phyloP scores from a whole-genome alignment of 164 flowering plant genomes.

The Chimonanthus salicifolius region DNA sequence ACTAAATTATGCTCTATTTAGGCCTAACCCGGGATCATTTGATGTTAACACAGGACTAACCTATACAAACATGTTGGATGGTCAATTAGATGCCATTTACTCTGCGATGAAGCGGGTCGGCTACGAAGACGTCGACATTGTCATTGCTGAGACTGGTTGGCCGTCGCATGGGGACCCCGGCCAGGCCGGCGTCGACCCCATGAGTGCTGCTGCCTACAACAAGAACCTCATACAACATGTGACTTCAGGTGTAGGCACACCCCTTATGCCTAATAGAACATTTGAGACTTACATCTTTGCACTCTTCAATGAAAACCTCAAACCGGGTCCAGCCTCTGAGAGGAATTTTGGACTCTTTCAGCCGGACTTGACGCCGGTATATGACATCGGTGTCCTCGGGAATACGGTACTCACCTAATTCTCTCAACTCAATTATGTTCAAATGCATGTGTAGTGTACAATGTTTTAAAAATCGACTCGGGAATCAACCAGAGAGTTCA shows the following conservation, averaged over 20 bases:
- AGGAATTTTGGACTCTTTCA: constrained; percentile 61
- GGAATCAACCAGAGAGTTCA: too few relatives aligned
- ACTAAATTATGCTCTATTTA: constrained; percentile 58
- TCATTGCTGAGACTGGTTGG: constrained; percentile 81
- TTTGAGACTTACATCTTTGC: constrained; percentile 73
- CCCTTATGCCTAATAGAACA: constrained; percentile 64
- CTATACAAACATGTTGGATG: constrained; percentile 82
- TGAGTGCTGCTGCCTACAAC: constrained; percentile 52
- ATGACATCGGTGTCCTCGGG: constrained; percentile 51
- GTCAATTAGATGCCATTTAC: constrained; percentile 58
- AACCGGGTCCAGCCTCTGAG: constrained; percentile 64
- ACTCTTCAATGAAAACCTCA: constrained; percentile 69
- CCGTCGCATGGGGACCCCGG: constrained; percentile 54
- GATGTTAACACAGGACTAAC: constrained; percentile 38
- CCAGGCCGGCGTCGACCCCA: constrained; percentile 43
- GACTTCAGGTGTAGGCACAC: constrained; percentile 57
- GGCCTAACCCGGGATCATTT: constrained; percentile 49
- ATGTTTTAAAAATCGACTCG: too few relatives aligned
- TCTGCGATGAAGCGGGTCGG: constrained; percentile 55
- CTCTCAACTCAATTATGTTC: background rate
- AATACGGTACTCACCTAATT: constrained; percentile 27
- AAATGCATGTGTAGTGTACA: too few relatives aligned
- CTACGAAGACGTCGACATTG: constrained; percentile 54
- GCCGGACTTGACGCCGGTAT: constrained; percentile 57
- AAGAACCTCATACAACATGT: constrained; percentile 50